Percentiles rank a stretch among this genome's conserved stretches.
Evolutionary conservation across 208 protist genomes (phyloP).

Genomic region (Trypanosoma lewisi): DNA sequence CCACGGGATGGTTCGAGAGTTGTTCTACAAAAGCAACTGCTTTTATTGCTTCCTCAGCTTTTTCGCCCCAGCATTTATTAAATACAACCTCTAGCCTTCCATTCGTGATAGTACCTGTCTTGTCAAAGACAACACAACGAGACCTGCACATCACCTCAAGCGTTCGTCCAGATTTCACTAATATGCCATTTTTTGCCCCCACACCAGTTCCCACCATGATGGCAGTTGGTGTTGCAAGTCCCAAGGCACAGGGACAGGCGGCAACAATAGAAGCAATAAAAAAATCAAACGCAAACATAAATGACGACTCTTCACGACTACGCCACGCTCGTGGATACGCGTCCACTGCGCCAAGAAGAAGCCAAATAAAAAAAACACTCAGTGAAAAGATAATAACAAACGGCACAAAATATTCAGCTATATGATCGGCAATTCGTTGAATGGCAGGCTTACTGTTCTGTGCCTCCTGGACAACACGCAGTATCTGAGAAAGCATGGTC

Average conservation of each 20-base stretch:
- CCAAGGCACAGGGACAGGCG: slow-evolving; percentile 97
- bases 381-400: slow-evolving; percentile 86
- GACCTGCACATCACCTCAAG: slow-evolving; percentile 86
- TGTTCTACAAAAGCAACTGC: slow-evolving; percentile 55
- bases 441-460: slow-evolving; percentile 95
- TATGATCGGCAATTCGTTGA: slow-evolving; percentile 88
- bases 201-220: slow-evolving; percentile 97
- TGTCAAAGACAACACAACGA: slow-evolving; percentile 94
- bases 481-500: slow-evolving; percentile 92
- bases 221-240: slow-evolving; percentile 95
- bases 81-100: slow-evolving; percentile 86
- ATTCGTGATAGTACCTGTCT: slow-evolving; percentile 97
- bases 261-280: slow-evolving; percentile 94
- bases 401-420: slow-evolving; percentile 94
- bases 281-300: slow-evolving; percentile 92
- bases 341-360: slow-evolving; percentile 55
- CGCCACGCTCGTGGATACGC: slow-evolving; percentile 72
- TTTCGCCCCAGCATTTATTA: slow-evolving; percentile 9
- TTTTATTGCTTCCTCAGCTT: slow-evolving; percentile 11
- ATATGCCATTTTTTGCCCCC: slow-evolving; percentile 84
- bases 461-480: slow-evolving; percentile 95
- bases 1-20: slow-evolving; percentile 87
- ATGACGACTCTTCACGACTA: slow-evolving; percentile 23
- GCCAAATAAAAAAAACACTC: slow-evolving; percentile 90
- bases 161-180: slow-evolving; percentile 92